Evolutionary conservation across 805 yeast genomes (phyloP), one percentile per base, ranked within the genome.

Genomic region (Schwanniomyces occidentalis): DNA sequence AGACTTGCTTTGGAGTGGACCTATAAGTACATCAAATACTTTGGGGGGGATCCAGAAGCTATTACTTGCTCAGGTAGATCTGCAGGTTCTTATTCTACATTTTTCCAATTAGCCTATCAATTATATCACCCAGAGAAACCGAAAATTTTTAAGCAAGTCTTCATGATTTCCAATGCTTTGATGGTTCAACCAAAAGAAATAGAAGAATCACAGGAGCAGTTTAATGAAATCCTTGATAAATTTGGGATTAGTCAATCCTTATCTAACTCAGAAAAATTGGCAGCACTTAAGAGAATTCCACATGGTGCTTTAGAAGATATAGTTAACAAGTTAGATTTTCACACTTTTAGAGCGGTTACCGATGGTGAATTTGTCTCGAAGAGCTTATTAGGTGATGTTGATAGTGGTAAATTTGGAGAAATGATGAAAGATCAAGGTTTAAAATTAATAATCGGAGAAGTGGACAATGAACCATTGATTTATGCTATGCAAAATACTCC

Each of bases 1-100:
- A 51, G 66, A 31, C 37, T 54, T 21, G 77, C 72, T 1, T 45
- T 73, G 4, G 63, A 65, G 43, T 75, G 80, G 80, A 63, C 64
- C 3, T 57, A 59, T 28, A 44, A 56, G 35, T 53, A 70, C 45
- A 73, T 75, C 37, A 36, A 37, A 16, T 48, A 63, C 27, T 71
- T 74, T 48, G 78, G 78, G 12, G 79, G 78, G 19, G 67, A 75
- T 46, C 56, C 68, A 0, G 54, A 54, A 8, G 49, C 52, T 23
- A 57, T 75, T 20, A 63, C 77, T 0, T 51, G 71, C 19, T 61
- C 66, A 22, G 80, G 80, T 5, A 56, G 71, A 27, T 60, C 71
- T 23, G 75, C 78, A 4, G 80, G 80, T 5, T 31, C 34, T 7
- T 59, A 64, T 35, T 61, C 70, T 5, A 56, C 69, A 2, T 63